phyloP scores from a whole-genome alignment of 257 asterid genomes.

The Osmanthus fragrans region DNA sequence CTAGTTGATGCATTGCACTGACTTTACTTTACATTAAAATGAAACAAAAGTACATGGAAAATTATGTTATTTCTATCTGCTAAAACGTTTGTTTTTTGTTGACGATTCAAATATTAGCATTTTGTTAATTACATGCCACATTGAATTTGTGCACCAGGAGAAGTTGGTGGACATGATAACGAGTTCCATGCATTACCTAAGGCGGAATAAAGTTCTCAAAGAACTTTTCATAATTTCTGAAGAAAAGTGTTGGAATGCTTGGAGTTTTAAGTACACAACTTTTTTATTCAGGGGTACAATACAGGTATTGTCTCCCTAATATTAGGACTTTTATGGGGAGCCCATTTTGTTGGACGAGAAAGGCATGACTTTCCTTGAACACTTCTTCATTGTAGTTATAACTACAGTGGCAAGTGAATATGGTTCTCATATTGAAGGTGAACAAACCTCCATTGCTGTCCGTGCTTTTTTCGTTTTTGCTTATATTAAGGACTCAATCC shows the following conservation, averaged over 20 bases:
- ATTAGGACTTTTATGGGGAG: neutral
- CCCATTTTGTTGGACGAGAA: neutral
- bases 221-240: neutral
- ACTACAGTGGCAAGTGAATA: neutral
- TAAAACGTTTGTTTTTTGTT: too few relatives aligned
- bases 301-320: neutral
- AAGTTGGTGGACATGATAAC: neutral
- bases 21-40: neutral
- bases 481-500: neutral
- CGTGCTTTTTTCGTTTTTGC: neutral
- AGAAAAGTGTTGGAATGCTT: neutral
- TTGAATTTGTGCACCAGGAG: neutral
- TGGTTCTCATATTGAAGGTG: neutral
- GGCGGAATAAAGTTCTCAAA: neutral
- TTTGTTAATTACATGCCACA: neutral
- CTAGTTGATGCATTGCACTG: too few relatives aligned
- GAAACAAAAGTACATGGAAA: neutral
- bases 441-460: neutral
- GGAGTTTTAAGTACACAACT: neutral
- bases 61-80: neutral
- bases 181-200: neutral
- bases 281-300: neutral
- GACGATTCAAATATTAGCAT: neutral
- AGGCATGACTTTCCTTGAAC: neutral
- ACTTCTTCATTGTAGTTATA: neutral